Percentiles rank a stretch among this genome's conserved stretches.
These are phyloP conservation scores for Papiliotrema flavescens DNA, from an alignment of 1,284 basidiomycete species.

Conservation along the genomic window DNA sequence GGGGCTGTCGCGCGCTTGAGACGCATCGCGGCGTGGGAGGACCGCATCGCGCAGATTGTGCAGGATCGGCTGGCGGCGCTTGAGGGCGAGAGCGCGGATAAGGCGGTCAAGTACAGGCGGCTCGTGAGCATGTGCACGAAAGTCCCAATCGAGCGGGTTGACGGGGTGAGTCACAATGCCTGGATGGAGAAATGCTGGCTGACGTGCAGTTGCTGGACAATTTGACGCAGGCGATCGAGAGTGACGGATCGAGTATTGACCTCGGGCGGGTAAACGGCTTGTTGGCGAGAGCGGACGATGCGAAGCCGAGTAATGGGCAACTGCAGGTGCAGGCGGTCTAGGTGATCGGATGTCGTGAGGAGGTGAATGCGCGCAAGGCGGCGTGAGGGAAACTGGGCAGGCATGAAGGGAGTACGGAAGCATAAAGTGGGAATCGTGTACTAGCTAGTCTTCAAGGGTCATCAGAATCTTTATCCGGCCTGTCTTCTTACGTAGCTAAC, in stretches of 20 bases:
- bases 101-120: conserved; percentile 83
- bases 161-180: conserved; percentile 62
- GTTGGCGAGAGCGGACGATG: conserved; percentile 48
- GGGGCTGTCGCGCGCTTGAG: conserved; percentile 65
- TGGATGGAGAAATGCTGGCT: neutral
- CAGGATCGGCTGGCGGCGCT: conserved; percentile 64
- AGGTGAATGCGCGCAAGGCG: too few relatives aligned
- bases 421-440: too few relatives aligned
- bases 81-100: conserved; percentile 75
- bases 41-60: conserved; percentile 69
- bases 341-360: too few relatives aligned
- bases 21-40: conserved; percentile 75
- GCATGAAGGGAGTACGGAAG: too few relatives aligned
- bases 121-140: conserved; percentile 87
- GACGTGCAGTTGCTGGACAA: conserved; percentile 74
- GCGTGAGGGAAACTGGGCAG: too few relatives aligned
- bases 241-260: conserved; percentile 76
- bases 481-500: too few relatives aligned
- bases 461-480: too few relatives aligned
- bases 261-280: conserved; percentile 81
- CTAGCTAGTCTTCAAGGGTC: too few relatives aligned
- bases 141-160: conserved; percentile 80
- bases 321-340: too few relatives aligned
- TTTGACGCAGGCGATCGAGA: conserved; percentile 80
- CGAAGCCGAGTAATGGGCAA: too few relatives aligned